Base-by-base conservation (phyloP, 2,329 filamentous ascomycete genomes). In the Talaromyces sp. region DNA sequence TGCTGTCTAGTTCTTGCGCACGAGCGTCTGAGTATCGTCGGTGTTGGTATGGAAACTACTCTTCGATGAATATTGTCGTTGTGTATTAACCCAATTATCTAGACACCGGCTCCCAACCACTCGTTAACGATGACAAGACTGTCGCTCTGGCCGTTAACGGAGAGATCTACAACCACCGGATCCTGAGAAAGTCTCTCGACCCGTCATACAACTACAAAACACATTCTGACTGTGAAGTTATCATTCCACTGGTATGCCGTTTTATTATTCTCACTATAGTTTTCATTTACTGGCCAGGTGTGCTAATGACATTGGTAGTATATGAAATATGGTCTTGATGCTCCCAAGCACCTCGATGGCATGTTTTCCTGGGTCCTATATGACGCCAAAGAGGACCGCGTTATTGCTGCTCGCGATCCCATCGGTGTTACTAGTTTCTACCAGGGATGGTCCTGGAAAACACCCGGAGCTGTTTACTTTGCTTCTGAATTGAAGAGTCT, bases 311-410 rank as follows among this genome's bases (percentile, higher is more conserved):
- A 25, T 57, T 44, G 22, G 13, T 27, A 96, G 91, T 99, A 99
- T 76, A 85, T 92, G 81, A 88, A 98, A 79, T 86, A 96, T 84
- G 95, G 88, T 72, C 84, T 96, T 69, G 92, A 98, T 72, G 92
- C 93, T 62, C 93, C 95, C 65, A 95, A 93, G 79, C 84, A 92
- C 78, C 87, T 99, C 68, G 95, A 99, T 76, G 95, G 95, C 81
- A 99, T 99, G 95, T 99, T 99, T 85, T 97, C 93, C 17, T 99
- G 96, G 81, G 93, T 99, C 61, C 85, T 99, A 58, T 96, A 96
- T 80, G 95, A 99, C 82, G 96, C 96, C 85, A 88, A 86, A 68
- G 87, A 92, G 77, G 90, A 99, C 82, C 89, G 95, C 68, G 90
- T 92, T 65, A 87, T 99, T 72, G 95, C 95, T 62, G 95, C 95